These are phyloP conservation scores for Casuarina cunninghamiana DNA, from an alignment of 306 rosid genomes.

Conservation along the genomic window DNA sequence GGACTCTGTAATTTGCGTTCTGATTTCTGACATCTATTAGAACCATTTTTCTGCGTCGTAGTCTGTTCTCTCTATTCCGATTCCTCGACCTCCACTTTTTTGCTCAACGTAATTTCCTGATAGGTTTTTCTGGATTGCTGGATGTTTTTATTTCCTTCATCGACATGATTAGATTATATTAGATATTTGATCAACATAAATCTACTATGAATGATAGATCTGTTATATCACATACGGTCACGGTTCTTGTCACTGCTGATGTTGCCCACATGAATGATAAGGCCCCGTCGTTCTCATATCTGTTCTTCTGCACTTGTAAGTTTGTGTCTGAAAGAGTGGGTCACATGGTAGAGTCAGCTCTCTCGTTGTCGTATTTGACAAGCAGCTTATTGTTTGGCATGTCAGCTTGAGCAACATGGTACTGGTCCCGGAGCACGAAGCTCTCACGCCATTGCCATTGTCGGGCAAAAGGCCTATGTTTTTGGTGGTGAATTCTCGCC, in stretches of 20 bases:
- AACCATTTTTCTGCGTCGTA: neutral
- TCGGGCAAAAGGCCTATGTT: conserved; percentile 70
- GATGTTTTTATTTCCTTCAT: neutral
- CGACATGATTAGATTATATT: neutral
- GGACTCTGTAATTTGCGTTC: neutral
- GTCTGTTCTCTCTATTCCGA: neutral
- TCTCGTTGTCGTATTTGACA: conserved; percentile 2
- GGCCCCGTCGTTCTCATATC: neutral
- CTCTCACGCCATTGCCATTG: conserved; percentile 77
- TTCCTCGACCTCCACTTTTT: neutral
- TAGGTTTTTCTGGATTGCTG: conserved; percentile 3
- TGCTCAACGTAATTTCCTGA: too few relatives aligned
- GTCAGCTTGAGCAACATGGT: conserved; percentile 70
- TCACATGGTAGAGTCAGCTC: neutral
- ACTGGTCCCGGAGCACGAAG: conserved; percentile 80
- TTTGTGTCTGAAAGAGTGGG: neutral
- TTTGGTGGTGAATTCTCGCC: conserved; percentile 88
- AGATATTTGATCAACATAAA: neutral
- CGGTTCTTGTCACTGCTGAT: neutral
- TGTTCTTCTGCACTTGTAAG: neutral
- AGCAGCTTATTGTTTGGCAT: neutral
- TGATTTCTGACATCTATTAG: neutral
- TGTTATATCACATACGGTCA: neutral
- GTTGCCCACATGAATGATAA: neutral
- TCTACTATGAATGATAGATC: neutral